Conservation (phyloP, 805 yeast species). For the Hemisphaericaspora nanyangensis region DNA sequence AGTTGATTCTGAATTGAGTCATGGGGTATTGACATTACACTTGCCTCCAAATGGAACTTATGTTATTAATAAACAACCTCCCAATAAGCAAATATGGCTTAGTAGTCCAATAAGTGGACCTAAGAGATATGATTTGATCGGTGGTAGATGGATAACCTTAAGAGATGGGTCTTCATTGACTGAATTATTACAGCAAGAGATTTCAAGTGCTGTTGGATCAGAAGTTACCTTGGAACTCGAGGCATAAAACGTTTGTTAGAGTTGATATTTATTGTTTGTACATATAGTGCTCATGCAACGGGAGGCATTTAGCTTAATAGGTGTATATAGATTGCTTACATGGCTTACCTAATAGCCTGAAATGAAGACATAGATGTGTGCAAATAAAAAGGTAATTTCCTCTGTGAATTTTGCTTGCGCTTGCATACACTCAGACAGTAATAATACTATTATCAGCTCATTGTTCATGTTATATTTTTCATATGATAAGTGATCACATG, state of each 20-base stretch:
- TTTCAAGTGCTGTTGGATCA: conserved; percentile 23
- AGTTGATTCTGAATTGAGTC: conserved; percentile 73
- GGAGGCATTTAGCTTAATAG: not conserved
- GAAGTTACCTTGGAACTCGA: conserved; percentile 20
- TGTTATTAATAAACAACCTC: conserved; percentile 95
- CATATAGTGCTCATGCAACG: too few relatives aligned
- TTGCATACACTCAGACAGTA: too few relatives aligned
- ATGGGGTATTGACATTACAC: conserved; percentile 80
- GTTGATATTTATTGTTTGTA: too few relatives aligned
- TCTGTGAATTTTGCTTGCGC: too few relatives aligned
- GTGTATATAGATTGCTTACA: not conserved
- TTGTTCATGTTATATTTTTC: too few relatives aligned
- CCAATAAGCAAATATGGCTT: conserved; percentile 95
- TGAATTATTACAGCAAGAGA: conserved; percentile 29
- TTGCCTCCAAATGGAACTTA: conserved; percentile 76
- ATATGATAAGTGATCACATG: too few relatives aligned
- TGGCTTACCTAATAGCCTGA: too few relatives aligned
- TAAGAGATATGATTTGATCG: conserved; percentile 62
- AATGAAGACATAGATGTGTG: too few relatives aligned
- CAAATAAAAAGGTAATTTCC: too few relatives aligned
- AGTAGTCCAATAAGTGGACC: conserved; percentile 95
- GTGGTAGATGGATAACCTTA: conserved; percentile 73
- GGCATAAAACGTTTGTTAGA: conserved; percentile 10
- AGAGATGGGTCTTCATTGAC: conserved; percentile 52
- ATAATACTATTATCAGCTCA: too few relatives aligned